These are phyloP conservation scores for Aplosporella prunicola DNA, from an alignment of 2,329 filamentous ascomycete species.

Conservation along the genomic window DNA sequence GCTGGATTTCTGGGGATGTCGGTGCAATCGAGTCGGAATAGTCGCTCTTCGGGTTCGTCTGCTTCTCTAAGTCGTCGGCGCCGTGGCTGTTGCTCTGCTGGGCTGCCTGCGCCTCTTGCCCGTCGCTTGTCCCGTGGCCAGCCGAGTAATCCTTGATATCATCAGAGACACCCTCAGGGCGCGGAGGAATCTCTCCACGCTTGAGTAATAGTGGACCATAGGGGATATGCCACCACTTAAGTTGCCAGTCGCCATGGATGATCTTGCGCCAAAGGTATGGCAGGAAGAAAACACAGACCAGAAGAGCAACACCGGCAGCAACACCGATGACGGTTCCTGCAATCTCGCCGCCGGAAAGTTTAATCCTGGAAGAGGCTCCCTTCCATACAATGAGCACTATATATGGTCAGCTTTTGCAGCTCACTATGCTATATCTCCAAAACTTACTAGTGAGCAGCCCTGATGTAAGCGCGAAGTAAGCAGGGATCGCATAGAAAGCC, in stretches of 20 bases:
- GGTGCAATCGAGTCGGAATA: constrained; percentile 8
- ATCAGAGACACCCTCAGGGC: constrained; percentile 33
- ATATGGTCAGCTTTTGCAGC: too few relatives aligned
- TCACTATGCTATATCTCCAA: background rate
- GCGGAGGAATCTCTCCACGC: constrained; percentile 27
- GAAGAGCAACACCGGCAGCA: constrained; percentile 40
- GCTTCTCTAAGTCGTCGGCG: constrained; percentile 21
- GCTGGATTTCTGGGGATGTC: background rate
- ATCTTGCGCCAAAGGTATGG: constrained; percentile 52
- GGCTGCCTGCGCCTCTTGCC: constrained; percentile 32
- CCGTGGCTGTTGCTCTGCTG: constrained; percentile 10
- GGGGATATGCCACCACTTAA: constrained; percentile 47
- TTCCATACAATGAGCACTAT: constrained; percentile 34
- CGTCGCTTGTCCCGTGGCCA: constrained; percentile 46
- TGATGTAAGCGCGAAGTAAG: constrained; percentile 50
- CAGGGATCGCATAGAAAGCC: constrained; percentile 44
- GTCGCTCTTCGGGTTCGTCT: constrained; percentile 12
- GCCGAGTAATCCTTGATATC: constrained; percentile 47
- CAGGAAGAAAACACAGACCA: constrained; percentile 46
- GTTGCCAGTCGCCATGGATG: constrained; percentile 51
- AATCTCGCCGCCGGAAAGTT: constrained; percentile 41
- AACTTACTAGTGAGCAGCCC: constrained; percentile 39
- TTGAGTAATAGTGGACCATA: constrained; percentile 45
- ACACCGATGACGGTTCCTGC: constrained; percentile 47
- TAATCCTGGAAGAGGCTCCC: constrained; percentile 36